phyloP scores from a whole-genome alignment of 768 basidiomycete species.

The Suillus plorans region DNA sequence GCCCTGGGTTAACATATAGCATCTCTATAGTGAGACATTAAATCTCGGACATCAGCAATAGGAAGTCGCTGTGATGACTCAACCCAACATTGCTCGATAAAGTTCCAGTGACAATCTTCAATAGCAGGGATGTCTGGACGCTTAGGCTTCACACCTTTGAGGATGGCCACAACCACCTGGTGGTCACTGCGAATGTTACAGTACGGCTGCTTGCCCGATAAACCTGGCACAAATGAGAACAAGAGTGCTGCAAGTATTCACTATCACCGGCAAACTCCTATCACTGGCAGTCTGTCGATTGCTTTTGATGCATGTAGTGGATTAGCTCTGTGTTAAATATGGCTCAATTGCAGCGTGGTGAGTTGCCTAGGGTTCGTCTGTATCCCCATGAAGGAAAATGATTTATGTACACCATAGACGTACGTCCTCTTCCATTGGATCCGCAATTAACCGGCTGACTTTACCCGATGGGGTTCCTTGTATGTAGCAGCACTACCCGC shows the following conservation, averaged over 20 bases:
- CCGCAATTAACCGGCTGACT: too few relatives aligned
- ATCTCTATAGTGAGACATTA: not conserved
- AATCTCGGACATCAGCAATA: not conserved
- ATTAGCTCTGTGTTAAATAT: not conserved
- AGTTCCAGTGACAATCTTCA: constrained; percentile 39
- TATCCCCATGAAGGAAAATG: not conserved
- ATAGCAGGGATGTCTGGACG: constrained; percentile 33
- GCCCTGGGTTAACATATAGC: not conserved
- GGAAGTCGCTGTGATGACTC: not conserved
- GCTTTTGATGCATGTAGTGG: not conserved
- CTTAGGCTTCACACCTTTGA: not conserved
- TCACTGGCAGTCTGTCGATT: not conserved
- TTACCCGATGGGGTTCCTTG: too few relatives aligned
- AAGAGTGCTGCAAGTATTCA: too few relatives aligned
- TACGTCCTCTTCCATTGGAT: too few relatives aligned
- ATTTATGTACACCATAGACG: not conserved
- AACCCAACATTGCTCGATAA: constrained; percentile 41
- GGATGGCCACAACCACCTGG: constrained; percentile 14
- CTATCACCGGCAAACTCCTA: not conserved
- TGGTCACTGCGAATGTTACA: constrained; percentile 2
- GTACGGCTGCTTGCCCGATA: constrained; percentile 1
- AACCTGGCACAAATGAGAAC: constrained; percentile 6
- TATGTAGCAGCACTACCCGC: too few relatives aligned
- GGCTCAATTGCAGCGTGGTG: not conserved
- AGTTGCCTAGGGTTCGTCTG: too few relatives aligned